Evolutionary conservation across 805 yeast genomes (phyloP), one percentile per base, ranked within the genome.

Genomic region (Cyberlindnera saturnus): DNA sequence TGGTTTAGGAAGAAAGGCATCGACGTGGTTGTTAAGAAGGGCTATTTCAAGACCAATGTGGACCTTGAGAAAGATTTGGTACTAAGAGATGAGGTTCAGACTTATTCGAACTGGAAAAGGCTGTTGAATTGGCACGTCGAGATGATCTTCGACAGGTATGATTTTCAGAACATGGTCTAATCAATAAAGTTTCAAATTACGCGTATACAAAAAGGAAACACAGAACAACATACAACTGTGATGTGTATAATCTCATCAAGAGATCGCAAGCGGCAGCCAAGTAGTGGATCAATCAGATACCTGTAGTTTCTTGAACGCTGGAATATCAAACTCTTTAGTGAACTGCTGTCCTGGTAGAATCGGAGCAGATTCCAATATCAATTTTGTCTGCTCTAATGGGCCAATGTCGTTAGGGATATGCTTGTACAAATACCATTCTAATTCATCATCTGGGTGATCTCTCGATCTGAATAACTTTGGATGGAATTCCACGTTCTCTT

Each of bases 271-370:
- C 13, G 11, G 28, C 28, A 23, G 28, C 28, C 28, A 23, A 23
- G 11, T 3, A 8, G 11, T 9, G 28, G 11, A 23, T 23, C 11
- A 23, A 23, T 23, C 28, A 23, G 11, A 23, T 23, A 23, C 28
- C 11, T 23, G 17, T 18, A 64, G 59, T 64, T 86, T 82, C 57
- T 77, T 63, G 46, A 65, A 74, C 13, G 87, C 93, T 11, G 93
- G 87, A 32, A 78, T 75, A 37, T 77, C 75, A 59, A 85, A 85
- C 50, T 79, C 74, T 23, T 74, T 76, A 16, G 79, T 75, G 56
- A 81, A 79, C 40, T 67, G 53, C 57, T 88, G 95, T 15, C 96
- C 96, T 1, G 96, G 96, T 36, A 88, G 64, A 35, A 90, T 75
- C 3, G 96, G 96, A 17, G 81, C 86, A 38, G 82, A 66, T 41